Conservation (phyloP, 208 protist genomes). For the Crithidia mellificae region DNA sequence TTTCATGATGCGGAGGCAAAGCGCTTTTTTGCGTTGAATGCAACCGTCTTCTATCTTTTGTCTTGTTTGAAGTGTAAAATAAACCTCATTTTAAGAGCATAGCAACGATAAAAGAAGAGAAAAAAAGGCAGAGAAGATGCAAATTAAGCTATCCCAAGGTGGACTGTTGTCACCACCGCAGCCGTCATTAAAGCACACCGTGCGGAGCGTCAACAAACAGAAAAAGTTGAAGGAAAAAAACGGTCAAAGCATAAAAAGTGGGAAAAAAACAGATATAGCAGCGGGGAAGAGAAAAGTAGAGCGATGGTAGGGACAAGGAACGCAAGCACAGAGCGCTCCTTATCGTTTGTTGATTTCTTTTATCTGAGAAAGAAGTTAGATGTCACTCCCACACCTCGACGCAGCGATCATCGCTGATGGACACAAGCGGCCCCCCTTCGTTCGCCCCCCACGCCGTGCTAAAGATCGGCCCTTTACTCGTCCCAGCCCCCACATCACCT, state of each 20-base stretch:
- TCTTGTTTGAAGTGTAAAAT: neutral
- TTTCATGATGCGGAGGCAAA: too few relatives aligned
- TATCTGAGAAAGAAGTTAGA: neutral
- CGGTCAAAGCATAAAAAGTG: neutral
- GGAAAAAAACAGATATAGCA: too few relatives aligned
- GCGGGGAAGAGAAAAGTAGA: too few relatives aligned
- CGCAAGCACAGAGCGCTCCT: neutral
- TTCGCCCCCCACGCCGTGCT: conserved; percentile 41
- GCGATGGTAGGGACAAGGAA: too few relatives aligned
- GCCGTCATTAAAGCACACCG: neutral
- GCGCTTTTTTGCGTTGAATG: neutral
- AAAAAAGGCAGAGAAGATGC: neutral
- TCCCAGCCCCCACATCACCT: conserved; percentile 3
- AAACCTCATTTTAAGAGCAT: too few relatives aligned
- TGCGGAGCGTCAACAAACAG: too few relatives aligned
- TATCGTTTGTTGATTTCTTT: too few relatives aligned
- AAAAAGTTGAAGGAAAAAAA: neutral
- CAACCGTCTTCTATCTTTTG: neutral
- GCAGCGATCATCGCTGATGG: conserved; percentile 31
- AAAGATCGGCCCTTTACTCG: conserved; percentile 34
- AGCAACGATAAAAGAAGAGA: neutral
- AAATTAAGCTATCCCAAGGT: too few relatives aligned
- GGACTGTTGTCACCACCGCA: too few relatives aligned
- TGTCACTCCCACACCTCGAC: conserved; percentile 37
- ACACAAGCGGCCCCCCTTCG: conserved; percentile 31